Evolutionary conservation across 257 asterid genomes (phyloP), one percentile per base, ranked within the genome.

Genomic region (Voacanga thouarsii): DNA sequence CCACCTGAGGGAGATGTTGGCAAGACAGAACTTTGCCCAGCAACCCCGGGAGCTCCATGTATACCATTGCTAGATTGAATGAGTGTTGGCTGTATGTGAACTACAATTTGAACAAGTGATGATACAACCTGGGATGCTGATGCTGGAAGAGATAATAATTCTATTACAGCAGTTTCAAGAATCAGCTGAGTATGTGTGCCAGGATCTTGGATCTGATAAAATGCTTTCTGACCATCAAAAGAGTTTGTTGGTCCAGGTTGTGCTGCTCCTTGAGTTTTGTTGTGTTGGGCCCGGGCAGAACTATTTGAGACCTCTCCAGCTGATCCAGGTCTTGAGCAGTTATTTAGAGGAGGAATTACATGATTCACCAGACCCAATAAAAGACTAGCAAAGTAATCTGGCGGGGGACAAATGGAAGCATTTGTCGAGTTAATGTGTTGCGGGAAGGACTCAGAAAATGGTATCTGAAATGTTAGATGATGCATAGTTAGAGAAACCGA

Each of bases 1-100:
- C 99, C 99, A 66, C 98, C 98, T 55, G 98, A 96, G 78, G 99
- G 98, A 84, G 99, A 96, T 77, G 99, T 90, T 75, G 99, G 98
- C 90, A 90, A 80, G 84, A 89, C 85, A 71, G 96, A 89, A 81
- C 95, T 80, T 84, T 92, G 97, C 77, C 97, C 90, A 61, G 70
- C 84, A 26, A 88, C 75, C 53, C 80, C 77, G 45, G 95, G 83
- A 80, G 81, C 80, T 63, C 80, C 87, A 86, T 90, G 91, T 65
- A 89, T 79, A 19, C 96, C 97, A 74, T 83, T 93, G 91, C 94
- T 87, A 73, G 98, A 95, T 79, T 95, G 99, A 77, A 93, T 93
- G 68, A 93, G 94, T 65, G 97, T 90, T 39, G 98, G 99, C 77
- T 92, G 98, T 82, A 95, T 93, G 90, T 91, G 98, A 72, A 93